These are phyloP conservation scores for Otatea glauca DNA, from an alignment of 176 grass and related monocot genomes.

Conservation along the genomic window DNA sequence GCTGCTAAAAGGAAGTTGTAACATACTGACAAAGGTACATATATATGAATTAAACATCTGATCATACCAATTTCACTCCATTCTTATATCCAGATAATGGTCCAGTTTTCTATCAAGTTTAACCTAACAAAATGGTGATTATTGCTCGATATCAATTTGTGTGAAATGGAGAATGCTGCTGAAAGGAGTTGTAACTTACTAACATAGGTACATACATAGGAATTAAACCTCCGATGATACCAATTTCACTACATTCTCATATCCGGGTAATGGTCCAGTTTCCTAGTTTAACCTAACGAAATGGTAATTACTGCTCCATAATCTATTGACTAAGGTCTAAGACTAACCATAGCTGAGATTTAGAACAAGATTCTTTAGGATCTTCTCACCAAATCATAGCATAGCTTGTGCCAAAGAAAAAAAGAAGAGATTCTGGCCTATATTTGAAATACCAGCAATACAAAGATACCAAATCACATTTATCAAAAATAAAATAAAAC, in stretches of 20 bases:
- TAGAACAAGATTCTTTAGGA: conserved; percentile 16
- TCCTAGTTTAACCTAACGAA: conserved; percentile 7
- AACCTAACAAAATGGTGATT: conserved; percentile 1
- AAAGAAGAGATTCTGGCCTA: conserved; percentile 11
- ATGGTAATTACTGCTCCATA: conserved; percentile 15
- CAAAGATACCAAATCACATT: background rate
- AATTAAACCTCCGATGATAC: conserved; percentile 17
- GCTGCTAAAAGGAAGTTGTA: background rate
- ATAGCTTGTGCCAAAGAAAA: background rate
- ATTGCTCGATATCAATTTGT: conserved; percentile 19
- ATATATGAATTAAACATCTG: conserved; percentile 6
- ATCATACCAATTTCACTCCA: conserved; percentile 26
- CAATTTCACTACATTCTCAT: conserved; percentile 20
- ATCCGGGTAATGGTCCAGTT: background rate
- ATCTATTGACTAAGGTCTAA: conserved; percentile 1
- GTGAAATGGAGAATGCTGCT: background rate
- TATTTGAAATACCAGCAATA: conserved; percentile 21
- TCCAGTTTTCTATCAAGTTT: background rate
- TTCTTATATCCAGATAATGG: conserved; percentile 1
- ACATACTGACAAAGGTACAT: conserved; percentile 16
- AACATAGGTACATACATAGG: conserved; percentile 10
- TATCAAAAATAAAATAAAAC: conserved; percentile 9
- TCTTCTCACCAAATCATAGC: conserved; percentile 29
- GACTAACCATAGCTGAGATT: conserved; percentile 16
- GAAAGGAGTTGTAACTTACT: background rate